Conservation (phyloP, 805 yeast species). For the Ascoidea tarda region DNA sequence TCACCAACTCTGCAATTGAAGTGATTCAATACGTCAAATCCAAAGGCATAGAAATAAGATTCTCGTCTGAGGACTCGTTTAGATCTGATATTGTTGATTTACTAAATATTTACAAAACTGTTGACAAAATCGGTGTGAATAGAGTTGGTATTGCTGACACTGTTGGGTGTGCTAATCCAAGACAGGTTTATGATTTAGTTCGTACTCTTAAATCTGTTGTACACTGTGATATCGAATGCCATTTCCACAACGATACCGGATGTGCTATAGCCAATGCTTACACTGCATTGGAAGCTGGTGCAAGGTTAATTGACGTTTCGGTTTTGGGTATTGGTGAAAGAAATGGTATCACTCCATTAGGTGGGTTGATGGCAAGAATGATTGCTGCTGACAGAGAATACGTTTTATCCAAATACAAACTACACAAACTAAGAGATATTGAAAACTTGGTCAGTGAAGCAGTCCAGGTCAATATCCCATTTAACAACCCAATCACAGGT, state of each 20-base stretch:
- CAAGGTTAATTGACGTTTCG: conserved; percentile 84
- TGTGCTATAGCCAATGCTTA: conserved; percentile 98
- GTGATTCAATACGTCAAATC: conserved; percentile 95
- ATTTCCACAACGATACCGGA: conserved; percentile 98
- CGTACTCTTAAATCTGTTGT: conserved; percentile 89
- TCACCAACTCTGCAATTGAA: conserved; percentile 90
- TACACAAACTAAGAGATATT: conserved; percentile 89
- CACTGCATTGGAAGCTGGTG: conserved; percentile 97
- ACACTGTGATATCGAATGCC: conserved; percentile 94
- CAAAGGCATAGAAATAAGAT: conserved; percentile 93
- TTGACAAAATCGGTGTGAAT: conserved; percentile 94
- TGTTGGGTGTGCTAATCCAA: conserved; percentile 97
- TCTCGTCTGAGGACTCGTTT: conserved; percentile 94
- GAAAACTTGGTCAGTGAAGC: conserved; percentile 96
- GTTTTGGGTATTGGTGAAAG: conserved; percentile 98
- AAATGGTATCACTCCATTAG: conserved; percentile 94
- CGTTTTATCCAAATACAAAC: conserved; percentile 84
- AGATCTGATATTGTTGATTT: conserved; percentile 93
- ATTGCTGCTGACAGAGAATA: conserved; percentile 96
- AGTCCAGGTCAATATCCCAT: conserved; percentile 92
- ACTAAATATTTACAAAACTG: conserved; percentile 90
- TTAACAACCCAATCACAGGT: conserved; percentile 97
- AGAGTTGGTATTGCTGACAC: conserved; percentile 99
- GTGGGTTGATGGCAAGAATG: conserved; percentile 99
- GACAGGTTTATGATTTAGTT: conserved; percentile 95